A percentile compares a stretch with the other conserved stretches of the same genome.
Conservation (phyloP, 495 filamentous ascomycete genomes). For the Monascus purpureus region DNA sequence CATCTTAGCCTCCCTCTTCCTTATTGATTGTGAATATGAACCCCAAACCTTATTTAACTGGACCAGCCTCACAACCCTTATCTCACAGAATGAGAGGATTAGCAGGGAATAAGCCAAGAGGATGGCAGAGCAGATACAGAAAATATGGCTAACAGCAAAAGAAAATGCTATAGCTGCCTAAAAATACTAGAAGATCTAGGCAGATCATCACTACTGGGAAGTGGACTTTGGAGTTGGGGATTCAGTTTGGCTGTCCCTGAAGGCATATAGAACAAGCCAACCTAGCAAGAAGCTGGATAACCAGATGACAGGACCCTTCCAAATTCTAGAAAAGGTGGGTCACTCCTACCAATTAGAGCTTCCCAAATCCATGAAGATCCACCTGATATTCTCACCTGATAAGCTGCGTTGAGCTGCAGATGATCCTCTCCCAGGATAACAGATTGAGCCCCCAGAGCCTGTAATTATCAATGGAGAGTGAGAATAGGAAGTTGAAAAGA, state of each 20-base stretch:
- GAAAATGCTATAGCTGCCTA: background rate
- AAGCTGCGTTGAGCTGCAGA: conserved; percentile 1
- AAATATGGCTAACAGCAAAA: too few relatives aligned
- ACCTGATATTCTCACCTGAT: conserved; percentile 2
- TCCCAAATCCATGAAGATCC: background rate
- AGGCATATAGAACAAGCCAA: too few relatives aligned
- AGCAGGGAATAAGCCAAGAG: too few relatives aligned
- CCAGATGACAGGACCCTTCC: background rate
- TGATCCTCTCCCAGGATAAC: conserved; percentile 1
- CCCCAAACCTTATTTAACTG: conserved; percentile 6
- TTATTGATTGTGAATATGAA: conserved; percentile 7
- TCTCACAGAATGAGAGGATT: too few relatives aligned
- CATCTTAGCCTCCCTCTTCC: conserved; percentile 3
- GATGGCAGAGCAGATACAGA: too few relatives aligned
- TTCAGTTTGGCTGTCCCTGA: too few relatives aligned
- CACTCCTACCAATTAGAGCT: conserved; percentile 1
- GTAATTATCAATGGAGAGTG: background rate
- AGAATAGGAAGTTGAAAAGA: conserved; percentile 1
- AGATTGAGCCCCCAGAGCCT: background rate
- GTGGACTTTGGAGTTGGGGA: too few relatives aligned
- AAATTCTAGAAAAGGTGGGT: conserved; percentile 1
- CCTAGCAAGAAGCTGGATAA: conserved; percentile 3
- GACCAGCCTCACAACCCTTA: background rate
- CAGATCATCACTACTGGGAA: background rate
- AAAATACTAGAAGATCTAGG: background rate